Evolutionary conservation across 2,329 filamentous ascomycete genomes (phyloP).

Genomic region (Paecilomyces niveus): DNA sequence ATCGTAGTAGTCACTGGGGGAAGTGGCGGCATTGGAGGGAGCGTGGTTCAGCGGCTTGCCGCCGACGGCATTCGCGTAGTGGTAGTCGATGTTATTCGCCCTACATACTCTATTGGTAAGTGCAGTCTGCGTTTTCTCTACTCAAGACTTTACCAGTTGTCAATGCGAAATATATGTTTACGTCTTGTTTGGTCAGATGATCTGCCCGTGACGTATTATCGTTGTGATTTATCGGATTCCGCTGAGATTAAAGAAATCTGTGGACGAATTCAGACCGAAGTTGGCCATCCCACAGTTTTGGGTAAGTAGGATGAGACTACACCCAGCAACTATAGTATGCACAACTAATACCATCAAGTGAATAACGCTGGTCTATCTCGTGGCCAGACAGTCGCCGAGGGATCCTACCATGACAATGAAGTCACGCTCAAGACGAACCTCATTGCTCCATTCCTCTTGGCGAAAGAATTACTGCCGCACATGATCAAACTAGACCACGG

Average conservation of each 20-base stretch:
- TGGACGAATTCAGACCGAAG: slow-evolving; percentile 20
- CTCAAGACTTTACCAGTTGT: slow-evolving; percentile 3
- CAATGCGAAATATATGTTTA: too few relatives aligned
- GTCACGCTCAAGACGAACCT: slow-evolving; percentile 16
- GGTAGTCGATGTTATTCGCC: slow-evolving; percentile 27
- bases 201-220: slow-evolving; percentile 15
- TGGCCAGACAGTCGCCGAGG: slow-evolving; percentile 6
- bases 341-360: slow-evolving; percentile 5
- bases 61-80: slow-evolving; percentile 23
- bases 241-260: slow-evolving; percentile 21
- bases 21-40: slow-evolving; percentile 37
- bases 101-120: slow-evolving; percentile 4
- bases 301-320: not conserved
- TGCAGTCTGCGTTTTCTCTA: too few relatives aligned
- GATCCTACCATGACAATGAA: slow-evolving; percentile 10
- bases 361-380: slow-evolving; percentile 15
- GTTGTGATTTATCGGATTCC: slow-evolving; percentile 34
- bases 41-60: slow-evolving; percentile 25
- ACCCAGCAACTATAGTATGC: not conserved
- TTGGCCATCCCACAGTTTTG: slow-evolving; percentile 27
- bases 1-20: slow-evolving; percentile 41
- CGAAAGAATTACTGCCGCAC: slow-evolving; percentile 14
- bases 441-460: slow-evolving; percentile 13
- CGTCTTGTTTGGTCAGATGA: too few relatives aligned
- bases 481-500: slow-evolving; percentile 17